Conservation (phyloP, 306 rosid genomes). For the Prunus salicina region DNA sequence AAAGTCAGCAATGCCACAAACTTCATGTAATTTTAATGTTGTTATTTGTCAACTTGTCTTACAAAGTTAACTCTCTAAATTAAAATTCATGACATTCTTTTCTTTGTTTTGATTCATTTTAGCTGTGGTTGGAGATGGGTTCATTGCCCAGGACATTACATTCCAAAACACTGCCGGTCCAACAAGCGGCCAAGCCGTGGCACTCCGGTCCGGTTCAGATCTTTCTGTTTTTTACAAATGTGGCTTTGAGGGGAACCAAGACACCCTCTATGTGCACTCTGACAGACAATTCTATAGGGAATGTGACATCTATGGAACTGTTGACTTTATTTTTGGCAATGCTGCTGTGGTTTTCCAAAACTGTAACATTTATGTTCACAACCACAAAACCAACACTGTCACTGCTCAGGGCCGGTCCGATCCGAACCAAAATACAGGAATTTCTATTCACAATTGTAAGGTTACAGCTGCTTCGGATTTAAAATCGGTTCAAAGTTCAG, state of each 20-base stretch:
- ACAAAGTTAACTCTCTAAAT: too few relatives aligned
- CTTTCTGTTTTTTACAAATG: conserved; percentile 67
- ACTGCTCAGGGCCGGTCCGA: conserved; percentile 74
- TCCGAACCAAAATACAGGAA: conserved; percentile 76
- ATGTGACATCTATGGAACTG: conserved; percentile 79
- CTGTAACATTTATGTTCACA: conserved; percentile 56
- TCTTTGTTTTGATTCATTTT: not conserved
- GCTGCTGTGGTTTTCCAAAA: conserved; percentile 75
- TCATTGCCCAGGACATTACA: conserved; percentile 73
- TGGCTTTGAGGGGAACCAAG: conserved; percentile 77
- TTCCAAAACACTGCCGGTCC: conserved; percentile 81
- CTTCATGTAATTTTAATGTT: too few relatives aligned
- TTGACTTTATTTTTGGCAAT: conserved; percentile 78
- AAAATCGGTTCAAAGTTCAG: conserved; percentile 17
- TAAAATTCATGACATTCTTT: not conserved
- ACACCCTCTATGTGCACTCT: conserved; percentile 69
- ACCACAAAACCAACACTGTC: conserved; percentile 52
- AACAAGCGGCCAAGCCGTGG: conserved; percentile 76
- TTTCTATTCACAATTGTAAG: conserved; percentile 50
- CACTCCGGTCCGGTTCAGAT: conserved; percentile 78
- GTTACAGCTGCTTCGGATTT: conserved; percentile 46
- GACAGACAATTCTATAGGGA: conserved; percentile 70
- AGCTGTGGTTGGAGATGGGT: conserved; percentile 72
- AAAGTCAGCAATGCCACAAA: not conserved
- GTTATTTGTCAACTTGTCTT: too few relatives aligned